These are phyloP conservation scores for Diaporthe humulicola DNA, from an alignment of 2,329 filamentous ascomycete genomes.

Conservation along the genomic window DNA sequence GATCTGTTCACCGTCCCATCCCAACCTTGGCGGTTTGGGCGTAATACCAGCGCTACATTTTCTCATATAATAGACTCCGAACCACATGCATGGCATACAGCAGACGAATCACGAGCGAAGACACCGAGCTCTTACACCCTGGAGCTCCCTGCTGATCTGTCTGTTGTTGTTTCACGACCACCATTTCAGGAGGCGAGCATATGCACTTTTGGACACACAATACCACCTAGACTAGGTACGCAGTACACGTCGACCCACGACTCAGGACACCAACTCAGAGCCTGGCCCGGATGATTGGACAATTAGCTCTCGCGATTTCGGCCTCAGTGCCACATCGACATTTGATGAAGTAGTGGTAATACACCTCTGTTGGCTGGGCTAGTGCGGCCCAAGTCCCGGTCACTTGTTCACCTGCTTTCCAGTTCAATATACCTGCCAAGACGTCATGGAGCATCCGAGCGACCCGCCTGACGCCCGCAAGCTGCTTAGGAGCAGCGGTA, in stretches of 20 bases:
- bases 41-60: neutral
- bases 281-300: conserved; percentile 4
- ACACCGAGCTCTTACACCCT: neutral
- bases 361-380: neutral
- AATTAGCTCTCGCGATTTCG: conserved; percentile 31
- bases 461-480: neutral
- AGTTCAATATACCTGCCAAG: conserved; percentile 13
- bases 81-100: conserved; percentile 9
- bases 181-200: conserved; percentile 23
- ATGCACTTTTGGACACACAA: conserved; percentile 1
- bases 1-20: neutral
- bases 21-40: conserved; percentile 21
- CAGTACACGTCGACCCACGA: conserved; percentile 8
- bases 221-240: conserved; percentile 10
- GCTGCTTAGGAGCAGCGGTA: neutral
- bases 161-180: conserved; percentile 23
- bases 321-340: conserved; percentile 1
- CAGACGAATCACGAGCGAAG: conserved; percentile 4
- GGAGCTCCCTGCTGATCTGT: neutral
- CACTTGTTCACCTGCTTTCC: neutral
- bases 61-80: conserved; percentile 20
- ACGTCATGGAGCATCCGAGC: conserved; percentile 37
- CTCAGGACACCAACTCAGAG: conserved; percentile 4
- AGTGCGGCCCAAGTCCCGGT: conserved; percentile 15
- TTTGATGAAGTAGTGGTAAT: neutral